Base-by-base conservation (phyloP, 75 land plant species). In the Cunninghamia lanceolata region DNA sequence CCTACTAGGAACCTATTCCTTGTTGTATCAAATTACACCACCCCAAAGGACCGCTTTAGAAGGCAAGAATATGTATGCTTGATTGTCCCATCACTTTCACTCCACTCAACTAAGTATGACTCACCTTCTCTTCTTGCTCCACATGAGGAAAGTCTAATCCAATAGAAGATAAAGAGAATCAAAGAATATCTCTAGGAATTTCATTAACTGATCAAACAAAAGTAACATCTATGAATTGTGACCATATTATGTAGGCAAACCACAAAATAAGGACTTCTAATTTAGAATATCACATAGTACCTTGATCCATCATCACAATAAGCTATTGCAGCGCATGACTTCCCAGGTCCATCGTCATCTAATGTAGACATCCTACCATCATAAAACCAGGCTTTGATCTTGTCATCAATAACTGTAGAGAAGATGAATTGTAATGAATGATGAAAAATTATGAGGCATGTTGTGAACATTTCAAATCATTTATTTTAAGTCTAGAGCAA, bases 11-110 rank as follows among this genome's bases (percentile, higher is more conserved):
- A 91, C 83, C 88, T 91, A 89, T 95, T 95, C 8, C 93, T n/a
- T n/a, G n/a, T 88, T 19, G 95, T 92, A 35, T 94, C 95, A 85
- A 95, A 95, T 59, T 92, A 92, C 70, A 95, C 96, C 79, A 95
- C 89, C 39, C 92, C 94, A 16, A 70, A 15, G 70, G 95, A 90
- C 28, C 88, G 88, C 80, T 90, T 94, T 30, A 91, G 88, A 78
- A 94, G 91, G 38, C 96, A 95, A 82, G 30, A 15, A 85, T n/a
- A n/a, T n/a, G n/a, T n/a, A n/a, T n/a, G n/a, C n/a, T n/a, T n/a
- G n/a, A n/a, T n/a, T n/a, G n/a, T n/a, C n/a, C n/a, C n/a, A n/a
- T n/a, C n/a, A n/a, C n/a, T n/a, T n/a, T n/a, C n/a, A n/a, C n/a
- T n/a, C n/a, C n/a, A n/a, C n/a, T n/a, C n/a, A n/a, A n/a, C n/a